phyloP scores from a whole-genome alignment of 345 rosid species.

The Raphanus raphanistrum region DNA sequence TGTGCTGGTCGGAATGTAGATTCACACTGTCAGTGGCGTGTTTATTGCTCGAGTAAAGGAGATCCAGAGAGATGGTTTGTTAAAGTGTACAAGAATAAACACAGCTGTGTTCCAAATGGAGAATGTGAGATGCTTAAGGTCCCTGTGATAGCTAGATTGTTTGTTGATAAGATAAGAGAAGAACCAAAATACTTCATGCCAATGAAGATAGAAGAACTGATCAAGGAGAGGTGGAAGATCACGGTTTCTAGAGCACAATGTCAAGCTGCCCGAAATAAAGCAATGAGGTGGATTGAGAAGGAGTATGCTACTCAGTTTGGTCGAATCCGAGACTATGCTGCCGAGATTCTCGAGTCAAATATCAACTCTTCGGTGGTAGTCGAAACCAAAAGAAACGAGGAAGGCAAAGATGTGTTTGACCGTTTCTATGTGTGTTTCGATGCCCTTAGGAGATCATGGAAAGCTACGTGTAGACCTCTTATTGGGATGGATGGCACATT shows the following conservation, averaged over 20 bases:
- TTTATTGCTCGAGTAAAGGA: not conserved
- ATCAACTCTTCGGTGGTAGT: not conserved
- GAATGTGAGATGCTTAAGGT: not conserved
- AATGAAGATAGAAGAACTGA: no score
- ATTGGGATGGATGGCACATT: not conserved
- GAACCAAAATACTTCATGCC: not conserved
- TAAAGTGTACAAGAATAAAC: not conserved
- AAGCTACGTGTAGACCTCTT: not conserved
- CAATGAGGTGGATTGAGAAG: not conserved
- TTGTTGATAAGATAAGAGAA: not conserved
- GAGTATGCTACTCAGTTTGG: not conserved
- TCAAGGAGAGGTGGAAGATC: not conserved
- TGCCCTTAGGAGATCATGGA: not conserved
- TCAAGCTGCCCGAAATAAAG: not conserved
- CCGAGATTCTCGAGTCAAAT: not conserved
- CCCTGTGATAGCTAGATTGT: not conserved
- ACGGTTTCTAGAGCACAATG: not conserved
- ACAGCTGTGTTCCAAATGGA: not conserved
- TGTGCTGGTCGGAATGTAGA: not conserved
- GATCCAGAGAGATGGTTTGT: not conserved
- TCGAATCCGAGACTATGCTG: not conserved
- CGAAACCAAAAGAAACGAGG: not conserved
- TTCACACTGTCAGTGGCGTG: not conserved
- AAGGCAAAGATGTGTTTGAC: not conserved
- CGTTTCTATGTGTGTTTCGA: not conserved